These are phyloP conservation scores for Leucogyrophana mollusca DNA, from an alignment of 768 basidiomycete genomes.

Conservation along the genomic window DNA sequence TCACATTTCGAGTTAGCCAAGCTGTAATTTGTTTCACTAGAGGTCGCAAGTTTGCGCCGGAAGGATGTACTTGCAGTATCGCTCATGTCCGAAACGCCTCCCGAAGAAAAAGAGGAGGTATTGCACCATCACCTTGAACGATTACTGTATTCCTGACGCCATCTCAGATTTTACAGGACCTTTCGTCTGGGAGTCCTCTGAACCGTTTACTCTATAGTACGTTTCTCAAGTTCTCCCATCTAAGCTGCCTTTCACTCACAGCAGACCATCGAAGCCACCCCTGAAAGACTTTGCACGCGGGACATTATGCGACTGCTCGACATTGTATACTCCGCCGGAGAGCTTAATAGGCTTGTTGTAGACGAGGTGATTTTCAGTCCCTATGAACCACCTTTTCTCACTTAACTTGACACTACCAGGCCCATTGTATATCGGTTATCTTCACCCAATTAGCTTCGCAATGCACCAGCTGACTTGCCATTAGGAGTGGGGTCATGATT, in stretches of 20 bases:
- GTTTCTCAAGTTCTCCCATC: conserved; percentile 15
- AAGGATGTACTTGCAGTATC: conserved; percentile 59
- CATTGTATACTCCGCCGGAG: conserved; percentile 48
- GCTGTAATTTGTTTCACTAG: conserved; percentile 31
- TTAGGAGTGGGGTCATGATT: conserved; percentile 86
- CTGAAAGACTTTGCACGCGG: conserved; percentile 62
- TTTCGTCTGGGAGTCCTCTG: conserved; percentile 55
- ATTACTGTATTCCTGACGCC: too few relatives aligned
- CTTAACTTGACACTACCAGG: conserved; percentile 36
- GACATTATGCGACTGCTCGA: conserved; percentile 55
- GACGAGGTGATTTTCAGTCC: conserved; percentile 59
- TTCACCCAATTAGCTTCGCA: background rate
- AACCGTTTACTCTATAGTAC: conserved; percentile 72
- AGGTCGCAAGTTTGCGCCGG: conserved; percentile 58
- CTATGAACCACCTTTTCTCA: background rate
- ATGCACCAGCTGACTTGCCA: background rate
- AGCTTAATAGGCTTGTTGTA: conserved; percentile 72
- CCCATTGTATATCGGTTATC: conserved; percentile 79
- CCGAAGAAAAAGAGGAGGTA: conserved; percentile 56
- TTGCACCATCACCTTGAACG: too few relatives aligned
- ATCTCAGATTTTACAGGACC: conserved; percentile 57
- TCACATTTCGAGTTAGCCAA: background rate
- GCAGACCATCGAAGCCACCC: conserved; percentile 52
- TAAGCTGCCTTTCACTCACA: background rate
- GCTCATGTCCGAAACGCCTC: conserved; percentile 63